Percentiles rank a stretch among this genome's conserved stretches.
Evolutionary conservation across 2,329 filamentous ascomycete species (phyloP).

Genomic region (Aureobasidium sp.): DNA sequence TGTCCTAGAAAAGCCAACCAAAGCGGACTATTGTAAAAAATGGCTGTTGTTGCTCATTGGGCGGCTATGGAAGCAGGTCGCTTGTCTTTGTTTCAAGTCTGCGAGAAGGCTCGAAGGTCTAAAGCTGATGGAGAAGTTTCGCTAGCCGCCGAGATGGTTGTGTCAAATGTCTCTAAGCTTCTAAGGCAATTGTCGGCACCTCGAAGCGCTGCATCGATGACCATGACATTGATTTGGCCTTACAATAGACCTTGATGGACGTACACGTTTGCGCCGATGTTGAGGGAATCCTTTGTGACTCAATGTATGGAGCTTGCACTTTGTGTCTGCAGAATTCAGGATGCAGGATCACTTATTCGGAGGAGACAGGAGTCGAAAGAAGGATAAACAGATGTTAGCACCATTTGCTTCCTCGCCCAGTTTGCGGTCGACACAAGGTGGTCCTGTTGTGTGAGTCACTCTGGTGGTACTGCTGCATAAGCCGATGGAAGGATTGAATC

Average conservation of each 20-base stretch:
- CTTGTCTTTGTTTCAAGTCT: not conserved
- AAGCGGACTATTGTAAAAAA: not conserved
- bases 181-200: not conserved
- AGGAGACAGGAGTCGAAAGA: too few species aligned
- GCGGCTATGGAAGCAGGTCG: not conserved
- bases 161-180: slow-evolving; percentile 2
- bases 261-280: not conserved
- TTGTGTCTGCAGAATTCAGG: not conserved
- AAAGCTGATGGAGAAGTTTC: not conserved
- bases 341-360: not conserved
- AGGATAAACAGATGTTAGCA: not conserved
- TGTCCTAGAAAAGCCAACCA: not conserved
- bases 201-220: not conserved
- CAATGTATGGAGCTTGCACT: not conserved
- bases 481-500: not conserved
- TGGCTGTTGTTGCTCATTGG: not conserved
- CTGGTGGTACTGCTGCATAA: not conserved
- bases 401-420: not conserved
- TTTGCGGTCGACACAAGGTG: not conserved
- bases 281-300: not conserved
- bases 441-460: not conserved
- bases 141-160: not conserved
- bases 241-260: not conserved
- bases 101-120: not conserved
- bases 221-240: not conserved